Percentiles rank a stretch among this genome's conserved stretches.
Evolutionary conservation across 179 eudicot species (phyloP).

Genomic region (Corrigiola litoralis): DNA sequence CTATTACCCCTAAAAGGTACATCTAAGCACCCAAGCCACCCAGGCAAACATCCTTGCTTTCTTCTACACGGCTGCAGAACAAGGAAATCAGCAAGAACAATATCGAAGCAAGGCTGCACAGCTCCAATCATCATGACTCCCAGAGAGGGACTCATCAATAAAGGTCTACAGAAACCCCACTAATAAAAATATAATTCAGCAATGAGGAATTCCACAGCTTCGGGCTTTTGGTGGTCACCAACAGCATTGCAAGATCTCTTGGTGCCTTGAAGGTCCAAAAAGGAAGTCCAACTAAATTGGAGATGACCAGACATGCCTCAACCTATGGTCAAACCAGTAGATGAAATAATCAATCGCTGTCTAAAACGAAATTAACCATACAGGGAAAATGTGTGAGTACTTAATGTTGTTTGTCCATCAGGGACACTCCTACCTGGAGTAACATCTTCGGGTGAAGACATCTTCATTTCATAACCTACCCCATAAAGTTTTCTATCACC

Average conservation of each 20-base stretch:
- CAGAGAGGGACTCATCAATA: constrained; percentile 43
- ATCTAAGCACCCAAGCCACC: constrained; percentile 47
- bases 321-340: constrained; percentile 70
- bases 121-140: constrained; percentile 64
- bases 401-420: constrained; percentile 35
- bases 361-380: constrained; percentile 35
- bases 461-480: constrained; percentile 42
- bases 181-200: constrained; percentile 38
- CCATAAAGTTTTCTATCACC: constrained; percentile 11
- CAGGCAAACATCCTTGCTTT: constrained; percentile 52
- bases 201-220: constrained; percentile 51
- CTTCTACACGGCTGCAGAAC: constrained; percentile 56
- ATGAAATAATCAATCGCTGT: constrained; percentile 56
- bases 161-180: constrained; percentile 36
- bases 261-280: constrained; percentile 46
- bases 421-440: constrained; percentile 68
- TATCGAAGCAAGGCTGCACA: constrained; percentile 55
- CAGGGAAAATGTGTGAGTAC: constrained; percentile 33
- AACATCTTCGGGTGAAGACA: constrained; percentile 28
- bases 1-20: constrained; percentile 39
- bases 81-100: constrained; percentile 62
- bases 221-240: constrained; percentile 42
- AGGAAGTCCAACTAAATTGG: constrained; percentile 44
- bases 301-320: constrained; percentile 43
- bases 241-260: constrained; percentile 41